Conservation (phyloP, 306 rosid genomes). For the Prinsepia uniflora region DNA sequence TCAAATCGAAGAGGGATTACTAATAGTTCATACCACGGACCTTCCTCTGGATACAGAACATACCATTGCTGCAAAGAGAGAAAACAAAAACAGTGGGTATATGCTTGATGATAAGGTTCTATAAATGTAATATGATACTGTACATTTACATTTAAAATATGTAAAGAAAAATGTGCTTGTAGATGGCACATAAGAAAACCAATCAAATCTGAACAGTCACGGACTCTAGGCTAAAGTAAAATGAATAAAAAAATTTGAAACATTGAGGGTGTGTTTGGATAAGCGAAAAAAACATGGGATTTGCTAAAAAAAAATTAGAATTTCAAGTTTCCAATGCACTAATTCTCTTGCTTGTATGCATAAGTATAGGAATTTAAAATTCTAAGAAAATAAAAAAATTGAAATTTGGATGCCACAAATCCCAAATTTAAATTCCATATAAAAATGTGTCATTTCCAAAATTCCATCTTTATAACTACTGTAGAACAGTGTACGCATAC, state of each 20-base stretch:
- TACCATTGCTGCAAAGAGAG: slow-evolving; percentile 74
- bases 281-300: too few species aligned
- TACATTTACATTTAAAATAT: neutral
- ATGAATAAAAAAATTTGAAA: neutral
- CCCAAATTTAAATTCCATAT: too few species aligned
- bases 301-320: too few species aligned
- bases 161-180: neutral
- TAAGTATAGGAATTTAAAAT: too few species aligned
- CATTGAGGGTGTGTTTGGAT: too few species aligned
- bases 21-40: slow-evolving; percentile 93
- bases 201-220: neutral
- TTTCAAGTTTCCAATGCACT: too few species aligned
- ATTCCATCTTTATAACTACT: too few species aligned
- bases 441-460: too few species aligned
- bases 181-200: neutral
- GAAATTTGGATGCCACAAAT: too few species aligned
- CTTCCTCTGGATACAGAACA: slow-evolving; percentile 79
- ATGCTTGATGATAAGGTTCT: slow-evolving; percentile 21
- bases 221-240: neutral
- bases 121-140: neutral
- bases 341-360: too few species aligned
- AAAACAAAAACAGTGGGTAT: slow-evolving; percentile 7
- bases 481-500: too few species aligned
- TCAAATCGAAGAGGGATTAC: slow-evolving; percentile 96
- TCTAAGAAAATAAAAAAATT: too few species aligned